Evolutionary conservation across 2,329 filamentous ascomycete genomes (phyloP), one percentile per base, ranked within the genome.

Genomic region (Colletotrichum sansevieriae): DNA sequence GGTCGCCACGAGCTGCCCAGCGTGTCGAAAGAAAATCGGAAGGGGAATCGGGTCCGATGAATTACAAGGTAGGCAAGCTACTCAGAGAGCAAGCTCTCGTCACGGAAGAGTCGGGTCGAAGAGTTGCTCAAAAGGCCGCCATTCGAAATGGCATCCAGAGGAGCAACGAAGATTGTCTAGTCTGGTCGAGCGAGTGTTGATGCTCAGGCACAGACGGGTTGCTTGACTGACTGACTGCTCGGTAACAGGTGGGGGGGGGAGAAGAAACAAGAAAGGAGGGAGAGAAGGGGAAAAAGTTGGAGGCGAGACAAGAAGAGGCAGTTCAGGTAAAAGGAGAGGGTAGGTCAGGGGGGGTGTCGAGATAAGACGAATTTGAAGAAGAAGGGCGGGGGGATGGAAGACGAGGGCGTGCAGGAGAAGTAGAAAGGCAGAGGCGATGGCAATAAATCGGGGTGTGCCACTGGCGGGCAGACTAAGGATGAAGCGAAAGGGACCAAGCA

Each of bases 281-380:
- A 62, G 46, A 37, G 62, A 54, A 65, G 49, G 39, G 25, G 43
- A 56, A 68, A 59, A 65, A 51, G 39, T 60, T 29, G 52, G 57
- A 65, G 62, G 60, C 63, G 57, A 72, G 52, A 64, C 62, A 62
- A 67, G 64, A 68, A 56, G 67, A 73, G 55, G 68, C 70, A 62
- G 56, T 54, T 62, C 52, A 20, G 44, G 67, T 66, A 68, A 63
- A 71, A 71, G 57, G 63, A 58, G 68, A 58, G 46, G 33, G 33
- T 57, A 44, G 46, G 43, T 47, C 35, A 56, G 65, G 22, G 55
- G 61, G 37, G 39, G 41, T 37, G 65, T 57, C 47, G n/a, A 37
- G 15, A 64, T 68, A 59, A 62, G 63, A 62, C n/a, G 51, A 51
- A 22, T 44, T n/a, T 47, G 18, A 18, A 2, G 47, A 4, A 4